phyloP scores from a whole-genome alignment of 2,329 filamentous ascomycete species.

The Fusarium cicatricum region DNA sequence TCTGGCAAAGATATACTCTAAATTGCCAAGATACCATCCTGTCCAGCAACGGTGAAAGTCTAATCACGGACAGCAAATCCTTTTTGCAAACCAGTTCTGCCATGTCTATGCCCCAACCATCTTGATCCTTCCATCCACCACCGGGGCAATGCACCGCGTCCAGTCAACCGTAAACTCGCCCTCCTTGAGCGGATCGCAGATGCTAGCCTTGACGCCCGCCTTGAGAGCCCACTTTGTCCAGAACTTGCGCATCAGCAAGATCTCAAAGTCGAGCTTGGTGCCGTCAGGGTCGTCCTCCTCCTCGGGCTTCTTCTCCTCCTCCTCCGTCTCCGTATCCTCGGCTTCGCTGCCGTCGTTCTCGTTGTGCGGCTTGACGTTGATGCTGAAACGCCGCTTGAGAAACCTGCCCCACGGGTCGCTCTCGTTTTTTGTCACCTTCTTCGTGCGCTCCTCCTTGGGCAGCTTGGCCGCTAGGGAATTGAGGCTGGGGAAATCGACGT shows the following conservation, averaged over 20 bases:
- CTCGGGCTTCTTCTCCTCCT: slow-evolving; percentile 27
- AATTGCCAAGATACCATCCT: neutral
- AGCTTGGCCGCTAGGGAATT: slow-evolving; percentile 34
- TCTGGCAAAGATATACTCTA: too few relatives aligned
- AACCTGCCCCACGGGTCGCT: slow-evolving; percentile 49
- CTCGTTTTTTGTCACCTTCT: slow-evolving; percentile 29
- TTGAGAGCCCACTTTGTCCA: slow-evolving; percentile 77
- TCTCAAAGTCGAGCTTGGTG: slow-evolving; percentile 60
- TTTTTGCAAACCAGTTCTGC: slow-evolving; percentile 1
- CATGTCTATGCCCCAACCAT: slow-evolving; percentile 48
- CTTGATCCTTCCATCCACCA: slow-evolving; percentile 77
- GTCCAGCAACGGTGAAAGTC: neutral
- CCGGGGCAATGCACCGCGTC: slow-evolving; percentile 82
- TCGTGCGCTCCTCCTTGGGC: slow-evolving; percentile 31
- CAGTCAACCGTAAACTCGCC: slow-evolving; percentile 72
- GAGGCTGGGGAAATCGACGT: slow-evolving; percentile 34
- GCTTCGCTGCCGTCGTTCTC: slow-evolving; percentile 54
- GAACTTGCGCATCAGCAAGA: slow-evolving; percentile 72
- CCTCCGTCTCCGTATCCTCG: slow-evolving; percentile 44
- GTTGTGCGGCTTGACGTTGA: slow-evolving; percentile 45
- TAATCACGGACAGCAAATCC: neutral
- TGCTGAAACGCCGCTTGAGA: slow-evolving; percentile 47
- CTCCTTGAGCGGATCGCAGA: slow-evolving; percentile 64
- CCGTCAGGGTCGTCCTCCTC: slow-evolving; percentile 50
- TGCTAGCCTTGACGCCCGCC: slow-evolving; percentile 66